phyloP scores from a whole-genome alignment of 306 rosid genomes.

The Ziziphus jujuba region DNA sequence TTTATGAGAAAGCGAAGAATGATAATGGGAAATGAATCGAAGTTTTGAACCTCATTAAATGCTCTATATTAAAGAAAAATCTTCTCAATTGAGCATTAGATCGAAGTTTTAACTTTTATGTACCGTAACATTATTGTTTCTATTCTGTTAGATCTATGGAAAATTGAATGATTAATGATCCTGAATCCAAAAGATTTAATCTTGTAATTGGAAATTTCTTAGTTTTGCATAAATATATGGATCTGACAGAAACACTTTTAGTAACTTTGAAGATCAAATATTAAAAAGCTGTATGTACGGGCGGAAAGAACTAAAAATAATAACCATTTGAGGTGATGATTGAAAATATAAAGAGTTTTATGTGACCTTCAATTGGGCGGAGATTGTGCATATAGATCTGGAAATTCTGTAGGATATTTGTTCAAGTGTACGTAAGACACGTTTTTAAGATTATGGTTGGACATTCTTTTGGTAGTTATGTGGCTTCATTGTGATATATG shows the following conservation, averaged over 20 bases:
- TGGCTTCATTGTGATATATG: background rate
- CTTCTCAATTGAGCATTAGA: background rate
- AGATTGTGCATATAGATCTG: constrained; percentile 1
- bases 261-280: background rate
- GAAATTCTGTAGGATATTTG: background rate
- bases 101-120: background rate
- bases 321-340: background rate
- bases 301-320: background rate
- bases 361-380: background rate
- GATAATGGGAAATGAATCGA: background rate
- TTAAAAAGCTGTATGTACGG: background rate
- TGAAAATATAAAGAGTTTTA: background rate
- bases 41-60: background rate
- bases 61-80: background rate
- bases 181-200: background rate
- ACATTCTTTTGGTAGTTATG: background rate
- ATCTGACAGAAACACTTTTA: background rate
- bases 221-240: background rate
- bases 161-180: constrained; percentile 1
- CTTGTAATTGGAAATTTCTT: background rate
- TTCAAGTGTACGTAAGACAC: background rate
- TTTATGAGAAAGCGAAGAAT: background rate
- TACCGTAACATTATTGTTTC: background rate
- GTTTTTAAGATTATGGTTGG: background rate
- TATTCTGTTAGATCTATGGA: constrained; percentile 15